phyloP scores from a whole-genome alignment of 192 early-diverging fungal genomes.

The Diversispora eburnea region DNA sequence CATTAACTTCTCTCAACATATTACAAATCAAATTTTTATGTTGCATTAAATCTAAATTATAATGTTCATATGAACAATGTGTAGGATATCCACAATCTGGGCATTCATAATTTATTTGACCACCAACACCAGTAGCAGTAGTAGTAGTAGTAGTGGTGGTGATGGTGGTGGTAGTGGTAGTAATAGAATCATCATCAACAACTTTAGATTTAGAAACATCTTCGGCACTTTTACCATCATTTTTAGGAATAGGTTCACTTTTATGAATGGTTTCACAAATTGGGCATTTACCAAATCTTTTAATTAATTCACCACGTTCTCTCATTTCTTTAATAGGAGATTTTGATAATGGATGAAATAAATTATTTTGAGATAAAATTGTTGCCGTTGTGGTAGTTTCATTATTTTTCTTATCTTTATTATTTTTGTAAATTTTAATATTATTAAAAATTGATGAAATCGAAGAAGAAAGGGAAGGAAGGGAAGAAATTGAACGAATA shows the following conservation, averaged over 20 bases:
- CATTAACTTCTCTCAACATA: constrained; percentile 63
- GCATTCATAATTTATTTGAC: constrained; percentile 61
- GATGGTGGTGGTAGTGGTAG: too few species aligned
- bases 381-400: too few species aligned
- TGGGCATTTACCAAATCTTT: constrained; percentile 62
- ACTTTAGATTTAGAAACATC: too few species aligned
- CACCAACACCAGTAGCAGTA: constrained; percentile 30
- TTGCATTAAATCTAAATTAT: constrained; percentile 33
- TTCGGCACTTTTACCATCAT: too few species aligned
- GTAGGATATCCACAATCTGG: constrained; percentile 78
- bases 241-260: neutral
- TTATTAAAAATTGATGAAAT: too few species aligned
- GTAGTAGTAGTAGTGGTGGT: too few species aligned
- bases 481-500: too few species aligned
- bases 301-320: constrained; percentile 59
- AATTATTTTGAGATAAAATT: constrained; percentile 32
- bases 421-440: too few species aligned
- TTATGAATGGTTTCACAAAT: constrained; percentile 48
- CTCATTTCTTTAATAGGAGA: constrained; percentile 67
- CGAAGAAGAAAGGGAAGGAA: too few species aligned
- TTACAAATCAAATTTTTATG: constrained; percentile 51
- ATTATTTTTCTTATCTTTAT: too few species aligned
- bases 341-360: constrained; percentile 68
- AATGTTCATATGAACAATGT: constrained; percentile 70
- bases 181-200: too few species aligned